phyloP scores from a whole-genome alignment of 768 basidiomycete genomes.

The Brasilioporus rufonigricans region DNA sequence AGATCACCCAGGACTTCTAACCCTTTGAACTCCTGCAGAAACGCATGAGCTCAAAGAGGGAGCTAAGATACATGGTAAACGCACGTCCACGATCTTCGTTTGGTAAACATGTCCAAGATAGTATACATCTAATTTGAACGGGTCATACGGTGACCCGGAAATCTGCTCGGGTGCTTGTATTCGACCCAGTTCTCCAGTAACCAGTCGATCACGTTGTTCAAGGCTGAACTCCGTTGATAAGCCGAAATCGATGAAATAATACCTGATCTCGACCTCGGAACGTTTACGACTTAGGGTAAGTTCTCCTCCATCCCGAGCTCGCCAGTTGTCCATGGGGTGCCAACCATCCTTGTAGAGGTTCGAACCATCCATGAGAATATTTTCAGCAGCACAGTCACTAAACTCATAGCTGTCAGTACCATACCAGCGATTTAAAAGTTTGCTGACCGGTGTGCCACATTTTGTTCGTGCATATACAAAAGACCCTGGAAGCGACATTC shows the following conservation, averaged over 20 bases:
- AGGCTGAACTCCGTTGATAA: constrained; percentile 29
- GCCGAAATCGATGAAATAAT: constrained; percentile 38
- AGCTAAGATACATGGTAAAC: background rate
- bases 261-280: constrained; percentile 26
- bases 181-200: constrained; percentile 10
- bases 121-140: constrained; percentile 31
- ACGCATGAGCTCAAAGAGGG: background rate
- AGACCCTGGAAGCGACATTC: too few species aligned
- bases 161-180: constrained; percentile 24
- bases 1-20: background rate
- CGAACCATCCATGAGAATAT: constrained; percentile 33
- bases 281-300: constrained; percentile 23
- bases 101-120: constrained; percentile 26
- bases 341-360: constrained; percentile 26
- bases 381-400: constrained; percentile 28
- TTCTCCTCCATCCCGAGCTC: constrained; percentile 9
- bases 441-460: too few species aligned
- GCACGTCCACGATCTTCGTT: constrained; percentile 14
- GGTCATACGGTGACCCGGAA: constrained; percentile 21
- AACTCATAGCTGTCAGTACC: background rate
- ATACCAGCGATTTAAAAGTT: background rate
- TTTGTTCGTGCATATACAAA: too few species aligned
- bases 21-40: constrained; percentile 9
- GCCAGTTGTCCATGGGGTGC: constrained; percentile 20
- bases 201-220: background rate